These are phyloP conservation scores for Gonium pectorale DNA, from an alignment of 139 green algal genomes.

Conservation along the genomic window DNA sequence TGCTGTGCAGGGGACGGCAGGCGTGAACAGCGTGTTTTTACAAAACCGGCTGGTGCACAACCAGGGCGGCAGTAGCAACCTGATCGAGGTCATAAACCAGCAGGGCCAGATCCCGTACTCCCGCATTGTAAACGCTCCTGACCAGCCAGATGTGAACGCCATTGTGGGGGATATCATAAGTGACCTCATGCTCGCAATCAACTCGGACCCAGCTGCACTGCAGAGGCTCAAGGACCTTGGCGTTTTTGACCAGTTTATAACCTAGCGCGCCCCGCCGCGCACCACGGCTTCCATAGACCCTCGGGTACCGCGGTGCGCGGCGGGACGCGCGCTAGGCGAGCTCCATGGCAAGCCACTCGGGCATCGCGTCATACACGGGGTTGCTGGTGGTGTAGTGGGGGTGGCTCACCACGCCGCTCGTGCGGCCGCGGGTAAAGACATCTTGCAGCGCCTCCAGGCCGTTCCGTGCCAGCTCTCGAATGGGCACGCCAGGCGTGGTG, in stretches of 20 bases:
- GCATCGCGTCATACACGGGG: background rate
- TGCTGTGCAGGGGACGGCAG: background rate
- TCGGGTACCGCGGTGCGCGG: no score
- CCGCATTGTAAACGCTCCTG: background rate
- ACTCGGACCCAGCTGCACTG: background rate
- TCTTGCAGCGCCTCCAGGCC: slow-evolving; percentile 2
- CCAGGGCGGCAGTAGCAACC: no score
- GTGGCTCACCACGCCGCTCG: background rate
- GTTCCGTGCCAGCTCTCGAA: background rate
- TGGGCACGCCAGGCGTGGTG: background rate
- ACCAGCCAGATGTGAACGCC: background rate
- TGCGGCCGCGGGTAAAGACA: background rate
- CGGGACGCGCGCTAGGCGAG: no score
- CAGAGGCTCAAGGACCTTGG: background rate
- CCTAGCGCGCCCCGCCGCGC: background rate
- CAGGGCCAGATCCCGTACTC: background rate
- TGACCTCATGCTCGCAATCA: background rate
- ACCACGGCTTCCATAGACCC: no score
- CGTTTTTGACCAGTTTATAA: background rate
- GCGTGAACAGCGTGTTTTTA: background rate
- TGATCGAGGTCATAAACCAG: background rate
- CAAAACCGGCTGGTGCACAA: background rate
- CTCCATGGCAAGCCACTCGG: slow-evolving; percentile 1
- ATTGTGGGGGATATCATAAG: background rate
- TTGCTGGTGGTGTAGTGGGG: background rate